Base-by-base conservation (phyloP, 805 yeast genomes). In the Phaffomyces opuntiae region DNA sequence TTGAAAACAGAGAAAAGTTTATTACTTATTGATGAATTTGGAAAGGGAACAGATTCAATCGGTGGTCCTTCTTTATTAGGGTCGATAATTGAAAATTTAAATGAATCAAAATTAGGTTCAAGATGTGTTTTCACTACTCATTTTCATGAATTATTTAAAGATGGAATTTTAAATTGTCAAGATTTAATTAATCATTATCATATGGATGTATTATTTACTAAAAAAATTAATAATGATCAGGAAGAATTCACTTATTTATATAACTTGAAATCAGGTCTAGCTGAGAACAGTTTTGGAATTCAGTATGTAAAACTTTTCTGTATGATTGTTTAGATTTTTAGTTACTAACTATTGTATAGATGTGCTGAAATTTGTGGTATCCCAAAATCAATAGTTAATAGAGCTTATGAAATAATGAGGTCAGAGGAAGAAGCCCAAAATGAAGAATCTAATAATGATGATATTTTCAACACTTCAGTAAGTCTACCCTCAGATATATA, bases 21-120 rank as follows among this genome's bases (percentile, higher is more conserved):
- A 26, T 49, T 79, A 2, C 55, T 78, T 7, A 63, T 78, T 25
- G 80, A 77, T 55, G 81, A 76, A 48, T 75, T 72, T 57, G 81
- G 81, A 0, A 74, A 74, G 48, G 80, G 80, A 0, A 75, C 77
- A 0, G 76, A 73, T 52, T 50, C 67, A 0, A 52, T 66, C 12
- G 75, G 74, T 44, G 78, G 78, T 0, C 74, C 75, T 0, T 62
- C 75, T 1, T 44, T 74, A 11, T 63, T 72, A 45, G 76, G 74
- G 1, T 54, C 74, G 0, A 53, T 68, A 3, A 47, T 74, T 5
- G 59, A 58, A 17, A 40, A 55, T 14, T 42, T 70, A 2, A 8
- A 49, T 3, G 32, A 42, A 5, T 27, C 19, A 0, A 29, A 48
- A 7, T 14, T 19, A 1, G 52, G 57, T 7, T 60, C 68, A 0